Evolutionary conservation across 2,329 filamentous ascomycete species (phyloP).

Genomic region (Tolypocladium ovalisporum): DNA sequence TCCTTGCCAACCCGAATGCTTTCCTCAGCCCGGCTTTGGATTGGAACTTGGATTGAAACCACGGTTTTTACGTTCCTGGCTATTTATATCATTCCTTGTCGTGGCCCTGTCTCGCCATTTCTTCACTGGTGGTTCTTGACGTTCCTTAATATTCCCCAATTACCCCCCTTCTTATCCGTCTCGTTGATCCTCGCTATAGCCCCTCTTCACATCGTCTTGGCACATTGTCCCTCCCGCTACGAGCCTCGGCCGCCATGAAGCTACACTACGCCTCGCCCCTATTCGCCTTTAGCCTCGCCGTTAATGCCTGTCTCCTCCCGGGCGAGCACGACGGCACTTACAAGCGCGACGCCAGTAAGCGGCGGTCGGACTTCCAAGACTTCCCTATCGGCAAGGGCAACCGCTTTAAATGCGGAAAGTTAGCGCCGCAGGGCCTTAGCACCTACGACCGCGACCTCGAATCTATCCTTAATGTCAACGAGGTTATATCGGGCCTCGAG

Average conservation of each 20-base stretch:
- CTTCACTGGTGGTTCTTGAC: not conserved
- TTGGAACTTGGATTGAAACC: too few species aligned
- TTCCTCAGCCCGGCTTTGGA: too few species aligned
- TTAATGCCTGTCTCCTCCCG: slow-evolving; percentile 25
- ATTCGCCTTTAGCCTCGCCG: slow-evolving; percentile 9
- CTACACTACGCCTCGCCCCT: slow-evolving; percentile 7
- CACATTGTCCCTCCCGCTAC: not conserved
- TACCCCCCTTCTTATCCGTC: too few species aligned
- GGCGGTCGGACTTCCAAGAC: slow-evolving; percentile 1
- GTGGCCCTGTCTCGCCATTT: too few species aligned
- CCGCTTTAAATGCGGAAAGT: slow-evolving; percentile 27
- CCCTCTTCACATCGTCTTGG: not conserved
- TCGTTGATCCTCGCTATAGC: not conserved
- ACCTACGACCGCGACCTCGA: slow-evolving; percentile 23
- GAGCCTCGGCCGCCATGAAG: slow-evolving; percentile 15
- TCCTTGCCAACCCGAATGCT: too few species aligned
- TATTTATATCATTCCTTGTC: too few species aligned
- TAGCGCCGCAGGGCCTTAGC: slow-evolving; percentile 19
- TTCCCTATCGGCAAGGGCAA: slow-evolving; percentile 30
- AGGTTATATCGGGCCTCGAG: slow-evolving; percentile 31
- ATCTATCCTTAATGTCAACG: slow-evolving; percentile 32
- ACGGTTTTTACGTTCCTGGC: too few species aligned
- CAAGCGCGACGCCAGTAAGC: not conserved
- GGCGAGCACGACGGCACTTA: slow-evolving; percentile 17
- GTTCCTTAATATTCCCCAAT: not conserved